Percentiles rank a stretch among this genome's conserved stretches.
Evolutionary conservation across 2,329 filamentous ascomycete species (phyloP).

Genomic region (Coniochaeta hoffmannii): DNA sequence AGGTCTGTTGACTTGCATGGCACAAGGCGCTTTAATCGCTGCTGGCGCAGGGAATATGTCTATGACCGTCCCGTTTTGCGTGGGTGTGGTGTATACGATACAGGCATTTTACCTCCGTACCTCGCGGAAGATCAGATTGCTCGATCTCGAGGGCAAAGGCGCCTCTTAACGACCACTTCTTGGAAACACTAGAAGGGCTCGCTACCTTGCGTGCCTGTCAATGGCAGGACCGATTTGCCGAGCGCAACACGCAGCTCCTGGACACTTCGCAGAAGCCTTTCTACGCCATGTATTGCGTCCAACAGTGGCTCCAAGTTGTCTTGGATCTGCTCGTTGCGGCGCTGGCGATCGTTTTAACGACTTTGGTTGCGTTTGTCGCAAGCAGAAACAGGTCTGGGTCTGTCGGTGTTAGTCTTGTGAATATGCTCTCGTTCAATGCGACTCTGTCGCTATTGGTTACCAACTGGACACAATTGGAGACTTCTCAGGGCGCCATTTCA

Average conservation of each 20-base stretch:
- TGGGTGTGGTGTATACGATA: constrained; percentile 13
- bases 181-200: constrained; percentile 54
- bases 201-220: constrained; percentile 59
- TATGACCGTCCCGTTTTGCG: too few relatives aligned
- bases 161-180: constrained; percentile 17
- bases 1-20: too few relatives aligned
- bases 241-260: constrained; percentile 73
- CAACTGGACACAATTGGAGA: too few relatives aligned
- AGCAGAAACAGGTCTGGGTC: too few relatives aligned
- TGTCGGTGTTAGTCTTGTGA: too few relatives aligned
- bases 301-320: constrained; percentile 11
- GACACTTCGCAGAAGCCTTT: constrained; percentile 5
- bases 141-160: constrained; percentile 5
- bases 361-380: too few relatives aligned
- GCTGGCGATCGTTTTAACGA: background rate
- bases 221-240: constrained; percentile 94
- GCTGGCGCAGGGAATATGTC: too few relatives aligned
- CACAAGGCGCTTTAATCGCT: too few relatives aligned
- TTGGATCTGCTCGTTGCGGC: constrained; percentile 6
- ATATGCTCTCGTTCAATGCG: too few relatives aligned
- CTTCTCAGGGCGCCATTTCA: too few relatives aligned
- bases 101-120: constrained; percentile 23
- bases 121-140: constrained; percentile 17
- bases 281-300: constrained; percentile 9
- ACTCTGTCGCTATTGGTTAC: too few relatives aligned